A percentile compares a stretch with the other conserved stretches of the same genome.
Conservation (phyloP, 805 yeast species). For the Saccharomycopsis sp. region DNA sequence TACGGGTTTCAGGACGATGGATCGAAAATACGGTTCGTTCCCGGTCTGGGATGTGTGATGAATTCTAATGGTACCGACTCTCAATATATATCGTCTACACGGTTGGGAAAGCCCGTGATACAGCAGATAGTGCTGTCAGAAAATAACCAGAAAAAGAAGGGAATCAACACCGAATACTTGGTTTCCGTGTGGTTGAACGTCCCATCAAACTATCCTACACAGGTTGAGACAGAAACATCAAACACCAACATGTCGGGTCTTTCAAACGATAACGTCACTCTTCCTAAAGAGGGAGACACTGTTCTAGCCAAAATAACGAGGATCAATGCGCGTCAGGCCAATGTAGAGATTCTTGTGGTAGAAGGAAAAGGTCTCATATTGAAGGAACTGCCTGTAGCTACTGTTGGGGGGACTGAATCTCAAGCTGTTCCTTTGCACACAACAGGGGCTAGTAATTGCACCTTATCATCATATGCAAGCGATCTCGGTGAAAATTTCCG, state of each 20-base stretch:
- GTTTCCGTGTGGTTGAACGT: neutral
- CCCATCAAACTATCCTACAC: neutral
- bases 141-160: neutral
- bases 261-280: conserved; percentile 13
- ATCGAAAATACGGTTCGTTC: conserved; percentile 5
- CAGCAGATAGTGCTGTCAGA: conserved; percentile 1
- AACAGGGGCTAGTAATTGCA: conserved; percentile 36
- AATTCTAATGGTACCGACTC: neutral
- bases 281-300: conserved; percentile 80
- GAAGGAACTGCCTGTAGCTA: conserved; percentile 44
- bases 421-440: conserved; percentile 34
- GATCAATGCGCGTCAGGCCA: conserved; percentile 62
- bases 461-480: conserved; percentile 41
- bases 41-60: conserved; percentile 16
- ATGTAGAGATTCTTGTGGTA: conserved; percentile 66
- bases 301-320: conserved; percentile 72
- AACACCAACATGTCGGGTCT: neutral
- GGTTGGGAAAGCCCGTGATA: conserved; percentile 8
- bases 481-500: conserved; percentile 86
- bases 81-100: neutral
- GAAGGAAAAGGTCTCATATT: conserved; percentile 47
- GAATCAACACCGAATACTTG: neutral
- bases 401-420: conserved; percentile 56
- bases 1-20: conserved; percentile 2
- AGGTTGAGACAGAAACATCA: neutral